phyloP scores from a whole-genome alignment of 371 early-diverging fungal genomes.

The Mortierella sp. region DNA sequence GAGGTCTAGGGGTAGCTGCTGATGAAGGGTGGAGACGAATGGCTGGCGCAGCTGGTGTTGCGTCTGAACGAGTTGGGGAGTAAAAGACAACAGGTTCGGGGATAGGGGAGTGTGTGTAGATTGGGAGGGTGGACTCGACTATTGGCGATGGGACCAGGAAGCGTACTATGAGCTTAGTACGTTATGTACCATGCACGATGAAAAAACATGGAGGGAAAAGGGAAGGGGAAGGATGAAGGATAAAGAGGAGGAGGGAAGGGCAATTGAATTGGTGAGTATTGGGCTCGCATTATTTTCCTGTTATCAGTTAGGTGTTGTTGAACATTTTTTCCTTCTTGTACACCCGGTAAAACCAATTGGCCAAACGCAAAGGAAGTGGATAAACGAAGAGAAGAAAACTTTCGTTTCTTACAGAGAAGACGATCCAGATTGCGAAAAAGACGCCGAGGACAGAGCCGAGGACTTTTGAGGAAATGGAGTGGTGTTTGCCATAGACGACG shows the following conservation, averaged over 20 bases:
- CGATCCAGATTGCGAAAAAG: slow-evolving; percentile 43
- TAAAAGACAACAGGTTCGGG: slow-evolving; percentile 31
- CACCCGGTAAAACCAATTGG: background rate
- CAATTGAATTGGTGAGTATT: background rate
- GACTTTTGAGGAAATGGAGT: slow-evolving; percentile 32
- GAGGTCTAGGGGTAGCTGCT: background rate
- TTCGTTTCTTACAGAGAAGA: slow-evolving; percentile 36
- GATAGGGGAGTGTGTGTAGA: slow-evolving; percentile 50
- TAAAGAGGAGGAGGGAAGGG: background rate
- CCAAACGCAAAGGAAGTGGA: background rate
- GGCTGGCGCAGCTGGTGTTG: slow-evolving; percentile 39
- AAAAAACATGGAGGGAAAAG: background rate
- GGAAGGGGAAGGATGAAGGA: background rate
- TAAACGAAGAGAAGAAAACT: background rate
- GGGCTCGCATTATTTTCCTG: background rate
- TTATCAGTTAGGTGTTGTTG: background rate
- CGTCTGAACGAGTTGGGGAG: slow-evolving; percentile 40
- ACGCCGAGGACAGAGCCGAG: slow-evolving; percentile 36
- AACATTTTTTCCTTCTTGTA: background rate
- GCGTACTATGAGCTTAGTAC: slow-evolving; percentile 27
- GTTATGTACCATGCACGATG: background rate
- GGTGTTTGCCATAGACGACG: slow-evolving; percentile 36
- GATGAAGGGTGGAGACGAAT: slow-evolving; percentile 37
- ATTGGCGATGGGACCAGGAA: slow-evolving; percentile 41
- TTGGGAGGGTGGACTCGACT: slow-evolving; percentile 44